A percentile compares a stretch with the other conserved stretches of the same genome.
phyloP scores from a whole-genome alignment of 176 grass and related monocot species.

The Carex parvula region DNA sequence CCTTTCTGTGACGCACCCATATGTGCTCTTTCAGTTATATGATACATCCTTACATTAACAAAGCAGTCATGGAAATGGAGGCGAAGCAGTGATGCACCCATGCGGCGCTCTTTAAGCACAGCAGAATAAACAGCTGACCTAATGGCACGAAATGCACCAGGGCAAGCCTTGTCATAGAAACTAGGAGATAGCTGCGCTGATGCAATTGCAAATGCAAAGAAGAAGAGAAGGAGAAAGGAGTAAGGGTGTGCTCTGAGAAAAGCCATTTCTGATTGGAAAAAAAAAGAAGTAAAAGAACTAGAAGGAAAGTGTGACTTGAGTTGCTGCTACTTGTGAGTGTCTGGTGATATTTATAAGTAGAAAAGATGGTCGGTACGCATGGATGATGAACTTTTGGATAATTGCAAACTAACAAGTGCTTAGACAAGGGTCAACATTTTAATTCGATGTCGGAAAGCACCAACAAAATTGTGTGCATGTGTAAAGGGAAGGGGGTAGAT shows the following conservation, averaged over 20 bases:
- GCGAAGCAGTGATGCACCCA: slow-evolving; percentile 28
- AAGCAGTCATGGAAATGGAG: slow-evolving; percentile 35
- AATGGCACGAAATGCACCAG: slow-evolving; percentile 9
- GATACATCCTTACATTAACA: slow-evolving; percentile 29
- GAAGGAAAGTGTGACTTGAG: slow-evolving; percentile 9
- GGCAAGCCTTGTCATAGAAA: slow-evolving; percentile 28
- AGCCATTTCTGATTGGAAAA: slow-evolving; percentile 7
- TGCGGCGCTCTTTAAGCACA: slow-evolving; percentile 19
- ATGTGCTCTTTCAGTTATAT: not conserved
- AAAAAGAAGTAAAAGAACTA: not conserved
- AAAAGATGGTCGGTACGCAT: slow-evolving; percentile 20
- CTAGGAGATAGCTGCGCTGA: slow-evolving; percentile 28
- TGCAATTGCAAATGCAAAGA: not conserved
- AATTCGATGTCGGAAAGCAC: not conserved
- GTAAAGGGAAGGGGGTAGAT: not conserved
- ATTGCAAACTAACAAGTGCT: not conserved
- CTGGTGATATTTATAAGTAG: slow-evolving; percentile 13
- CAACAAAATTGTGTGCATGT: not conserved
- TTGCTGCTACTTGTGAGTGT: not conserved
- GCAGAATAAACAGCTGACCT: slow-evolving; percentile 19
- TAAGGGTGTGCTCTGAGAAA: not conserved
- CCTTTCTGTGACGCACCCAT: not conserved
- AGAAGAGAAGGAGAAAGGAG: not conserved
- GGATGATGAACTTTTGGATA: not conserved
- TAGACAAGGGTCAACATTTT: not conserved